A percentile compares a stretch with the other conserved stretches of the same genome.
Evolutionary conservation across 306 rosid genomes (phyloP).

Genomic region (Trifolium fragiferum): DNA sequence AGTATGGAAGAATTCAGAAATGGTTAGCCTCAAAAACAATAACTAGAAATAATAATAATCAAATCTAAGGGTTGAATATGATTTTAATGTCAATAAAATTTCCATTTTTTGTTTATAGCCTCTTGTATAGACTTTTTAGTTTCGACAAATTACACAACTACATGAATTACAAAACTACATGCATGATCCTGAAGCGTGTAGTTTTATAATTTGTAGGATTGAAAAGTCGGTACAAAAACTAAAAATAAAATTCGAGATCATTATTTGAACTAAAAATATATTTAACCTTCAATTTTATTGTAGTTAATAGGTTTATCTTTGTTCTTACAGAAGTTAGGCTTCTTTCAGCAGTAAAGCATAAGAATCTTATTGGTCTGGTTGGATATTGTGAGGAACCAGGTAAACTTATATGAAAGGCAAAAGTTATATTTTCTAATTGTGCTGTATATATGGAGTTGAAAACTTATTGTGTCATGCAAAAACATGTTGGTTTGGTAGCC

Average conservation of each 20-base stretch:
- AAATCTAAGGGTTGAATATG: too few relatives aligned
- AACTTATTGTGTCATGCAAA: too few relatives aligned
- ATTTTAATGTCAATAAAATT: neutral
- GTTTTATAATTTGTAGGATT: neutral
- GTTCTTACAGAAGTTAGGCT: slow-evolving; percentile 68
- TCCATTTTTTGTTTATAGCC: neutral
- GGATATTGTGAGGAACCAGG: slow-evolving; percentile 89
- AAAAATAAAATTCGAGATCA: neutral
- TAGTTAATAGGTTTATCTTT: slow-evolving; percentile 24
- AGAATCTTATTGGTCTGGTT: slow-evolving; percentile 72
- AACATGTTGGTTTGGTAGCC: slow-evolving; percentile 1
- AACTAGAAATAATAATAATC: too few relatives aligned
- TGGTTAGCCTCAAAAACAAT: slow-evolving; percentile 49
- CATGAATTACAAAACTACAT: neutral
- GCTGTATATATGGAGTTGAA: neutral
- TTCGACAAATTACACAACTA: neutral
- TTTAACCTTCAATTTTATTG: neutral
- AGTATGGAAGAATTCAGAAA: slow-evolving; percentile 71
- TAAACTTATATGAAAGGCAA: slow-evolving; percentile 32
- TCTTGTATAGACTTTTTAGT: neutral
- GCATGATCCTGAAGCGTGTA: neutral
- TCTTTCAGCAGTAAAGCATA: slow-evolving; percentile 69
- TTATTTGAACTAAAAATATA: neutral
- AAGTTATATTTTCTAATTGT: neutral
- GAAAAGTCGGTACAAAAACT: neutral